phyloP scores from a whole-genome alignment of 352 stramenopile genomes.

The Phytophthora ohioensis region DNA sequence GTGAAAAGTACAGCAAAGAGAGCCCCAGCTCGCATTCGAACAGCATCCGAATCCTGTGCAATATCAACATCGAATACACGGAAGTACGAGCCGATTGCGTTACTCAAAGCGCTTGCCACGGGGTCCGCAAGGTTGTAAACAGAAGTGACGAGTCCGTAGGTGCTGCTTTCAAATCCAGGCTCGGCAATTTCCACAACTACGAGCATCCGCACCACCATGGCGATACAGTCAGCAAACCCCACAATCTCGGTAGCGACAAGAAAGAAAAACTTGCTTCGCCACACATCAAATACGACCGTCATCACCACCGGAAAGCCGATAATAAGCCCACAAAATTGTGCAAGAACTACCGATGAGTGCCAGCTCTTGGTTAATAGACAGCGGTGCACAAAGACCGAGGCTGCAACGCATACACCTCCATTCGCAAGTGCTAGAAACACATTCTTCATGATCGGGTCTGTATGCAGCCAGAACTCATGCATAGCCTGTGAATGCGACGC shows the following conservation, averaged over 20 bases:
- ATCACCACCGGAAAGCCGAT: conserved; percentile 51
- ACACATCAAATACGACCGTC: conserved; percentile 67
- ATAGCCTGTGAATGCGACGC: conserved; percentile 59
- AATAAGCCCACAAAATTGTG: conserved; percentile 51
- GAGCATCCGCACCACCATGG: conserved; percentile 81
- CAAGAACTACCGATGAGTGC: conserved; percentile 59
- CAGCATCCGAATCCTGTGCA: conserved; percentile 50
- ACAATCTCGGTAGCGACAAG: conserved; percentile 58
- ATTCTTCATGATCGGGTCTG: conserved; percentile 69
- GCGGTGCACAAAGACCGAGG: conserved; percentile 63
- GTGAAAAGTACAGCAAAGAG: conserved; percentile 68
- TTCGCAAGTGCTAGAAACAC: conserved; percentile 66
- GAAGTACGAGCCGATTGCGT: conserved; percentile 64
- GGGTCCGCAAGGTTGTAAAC: conserved; percentile 80
- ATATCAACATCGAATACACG: conserved; percentile 72
- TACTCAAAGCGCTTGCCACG: conserved; percentile 62
- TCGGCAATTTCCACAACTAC: conserved; percentile 84
- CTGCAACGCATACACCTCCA: conserved; percentile 56
- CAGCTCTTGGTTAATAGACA: conserved; percentile 70
- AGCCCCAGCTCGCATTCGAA: conserved; percentile 66
- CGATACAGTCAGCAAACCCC: conserved; percentile 69
- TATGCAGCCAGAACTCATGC: conserved; percentile 67
- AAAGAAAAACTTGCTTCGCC: conserved; percentile 74
- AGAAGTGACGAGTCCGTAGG: conserved; percentile 80
- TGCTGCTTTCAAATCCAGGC: conserved; percentile 77